Base-by-base conservation (phyloP, 345 rosid species). In the Populus ilicifolia region DNA sequence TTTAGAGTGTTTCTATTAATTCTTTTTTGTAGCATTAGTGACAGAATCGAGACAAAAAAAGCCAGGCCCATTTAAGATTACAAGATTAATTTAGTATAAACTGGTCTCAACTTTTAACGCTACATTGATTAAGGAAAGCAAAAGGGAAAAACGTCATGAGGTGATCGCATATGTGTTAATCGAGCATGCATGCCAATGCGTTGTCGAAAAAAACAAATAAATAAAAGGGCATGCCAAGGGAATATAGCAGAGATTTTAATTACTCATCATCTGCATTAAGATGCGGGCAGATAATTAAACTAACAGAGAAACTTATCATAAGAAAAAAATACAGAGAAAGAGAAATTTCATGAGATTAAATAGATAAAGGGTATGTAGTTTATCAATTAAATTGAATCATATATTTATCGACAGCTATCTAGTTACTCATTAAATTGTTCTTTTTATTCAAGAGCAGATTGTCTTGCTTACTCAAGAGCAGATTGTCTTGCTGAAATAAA, bases 81-180 rank as follows among this genome's bases (percentile, higher is more conserved):
- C 11, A 71, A 48, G 29, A 72, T 64, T 38, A 67, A 23, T 69
- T 21, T 27, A 38, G 41, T 20, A 38, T 76, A 59, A 76, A 68
- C 30, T 68, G 56, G 69, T 77, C 61, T 2, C 27, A 69, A 69
- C 69, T 59, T 59, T 77, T 77, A 50, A 69, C 10, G 21, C 64
- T 20, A 25, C 25, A 7, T 44, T 54, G 13, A 76, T 76, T 69
- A 16, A 38, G 56, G 11, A 35, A 21, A 2, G 36, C 17, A 68
- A 23, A 54, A 52, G 17, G 54, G 68, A 25, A 74, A 44, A 76
- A 25, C 13, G 38, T 17, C 43, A 75, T 4, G 62, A 38, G 44
- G 18, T 52, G 18, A 67, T 64, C 39, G 16, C 43, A 48, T 30
- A 23, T 35, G 48, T 16, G 0, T n/a, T 18, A 6, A 5, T 50